phyloP scores from a whole-genome alignment of 768 basidiomycete species.

The Rhodotorula sphaerocarpa region DNA sequence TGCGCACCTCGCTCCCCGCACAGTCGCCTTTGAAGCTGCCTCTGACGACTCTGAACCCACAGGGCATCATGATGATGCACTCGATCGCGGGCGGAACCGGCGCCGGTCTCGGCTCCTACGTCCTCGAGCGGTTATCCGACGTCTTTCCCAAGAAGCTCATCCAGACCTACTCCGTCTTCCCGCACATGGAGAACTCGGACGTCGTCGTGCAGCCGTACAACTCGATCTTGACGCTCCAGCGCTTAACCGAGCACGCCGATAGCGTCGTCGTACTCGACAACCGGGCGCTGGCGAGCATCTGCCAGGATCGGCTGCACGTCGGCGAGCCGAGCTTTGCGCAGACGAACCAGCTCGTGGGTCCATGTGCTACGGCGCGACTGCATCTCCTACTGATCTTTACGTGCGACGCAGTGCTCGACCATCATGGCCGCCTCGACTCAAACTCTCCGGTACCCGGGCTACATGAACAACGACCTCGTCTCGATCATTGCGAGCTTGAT shows the following conservation, averaged over 20 bases:
- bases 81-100: conserved; percentile 98
- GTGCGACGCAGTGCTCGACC: conserved; percentile 69
- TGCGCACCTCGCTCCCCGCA: conserved; percentile 42
- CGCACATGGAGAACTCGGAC: conserved; percentile 62
- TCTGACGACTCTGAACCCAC: conserved; percentile 1
- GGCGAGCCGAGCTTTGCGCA: conserved; percentile 71
- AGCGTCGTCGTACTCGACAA: conserved; percentile 96
- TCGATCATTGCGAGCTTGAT: conserved; percentile 94
- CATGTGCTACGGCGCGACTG: conserved; percentile 11
- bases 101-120: conserved; percentile 94
- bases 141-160: conserved; percentile 98
- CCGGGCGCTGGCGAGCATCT: conserved; percentile 82
- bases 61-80: conserved; percentile 99
- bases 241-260: conserved; percentile 91
- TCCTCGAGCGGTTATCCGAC: conserved; percentile 91
- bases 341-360: conserved; percentile 74
- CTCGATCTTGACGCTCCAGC: conserved; percentile 81
- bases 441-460: conserved; percentile 91
- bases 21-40: too few species aligned
- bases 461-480: conserved; percentile 99
- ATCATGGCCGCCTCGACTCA: conserved; percentile 97
- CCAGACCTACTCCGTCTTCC: conserved; percentile 98
- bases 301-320: conserved; percentile 79
- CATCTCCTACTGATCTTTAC: conserved; percentile 24
- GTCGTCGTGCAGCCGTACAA: conserved; percentile 99